These are phyloP conservation scores for Pseudogymnoascus sp. DNA, from an alignment of 2,329 filamentous ascomycete species.

Conservation along the genomic window DNA sequence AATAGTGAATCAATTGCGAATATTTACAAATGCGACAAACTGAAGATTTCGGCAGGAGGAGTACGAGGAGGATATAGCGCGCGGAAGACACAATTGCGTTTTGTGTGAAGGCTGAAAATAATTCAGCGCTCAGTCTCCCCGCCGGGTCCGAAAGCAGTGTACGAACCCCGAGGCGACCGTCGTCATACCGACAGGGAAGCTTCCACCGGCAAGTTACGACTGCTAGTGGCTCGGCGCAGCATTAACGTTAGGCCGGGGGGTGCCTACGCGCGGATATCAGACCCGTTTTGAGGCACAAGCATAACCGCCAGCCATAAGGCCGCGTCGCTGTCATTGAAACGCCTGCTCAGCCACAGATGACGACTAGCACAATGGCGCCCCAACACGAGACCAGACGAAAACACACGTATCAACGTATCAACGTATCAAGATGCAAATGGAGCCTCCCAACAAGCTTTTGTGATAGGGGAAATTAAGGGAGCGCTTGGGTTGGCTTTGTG, in stretches of 20 bases:
- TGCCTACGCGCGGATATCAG: not conserved
- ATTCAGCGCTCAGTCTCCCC: not conserved
- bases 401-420: not conserved
- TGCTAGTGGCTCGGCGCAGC: not conserved
- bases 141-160: slow-evolving; percentile 5
- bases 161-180: not conserved
- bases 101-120: slow-evolving; percentile 7
- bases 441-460: not conserved
- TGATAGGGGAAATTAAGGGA: slow-evolving; percentile 1
- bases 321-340: slow-evolving; percentile 1
- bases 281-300: slow-evolving; percentile 1
- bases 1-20: not conserved
- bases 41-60: not conserved
- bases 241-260: not conserved
- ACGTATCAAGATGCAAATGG: not conserved
- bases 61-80: not conserved
- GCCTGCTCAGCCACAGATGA: slow-evolving; percentile 2
- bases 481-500: slow-evolving; percentile 4
- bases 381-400: not conserved
- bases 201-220: not conserved
- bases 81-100: not conserved
- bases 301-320: slow-evolving; percentile 1
- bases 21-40: not conserved
- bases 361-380: not conserved
- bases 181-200: slow-evolving; percentile 3